Conservation (phyloP, 1,284 basidiomycete genomes). For the Moesziomyces antarcticus region DNA sequence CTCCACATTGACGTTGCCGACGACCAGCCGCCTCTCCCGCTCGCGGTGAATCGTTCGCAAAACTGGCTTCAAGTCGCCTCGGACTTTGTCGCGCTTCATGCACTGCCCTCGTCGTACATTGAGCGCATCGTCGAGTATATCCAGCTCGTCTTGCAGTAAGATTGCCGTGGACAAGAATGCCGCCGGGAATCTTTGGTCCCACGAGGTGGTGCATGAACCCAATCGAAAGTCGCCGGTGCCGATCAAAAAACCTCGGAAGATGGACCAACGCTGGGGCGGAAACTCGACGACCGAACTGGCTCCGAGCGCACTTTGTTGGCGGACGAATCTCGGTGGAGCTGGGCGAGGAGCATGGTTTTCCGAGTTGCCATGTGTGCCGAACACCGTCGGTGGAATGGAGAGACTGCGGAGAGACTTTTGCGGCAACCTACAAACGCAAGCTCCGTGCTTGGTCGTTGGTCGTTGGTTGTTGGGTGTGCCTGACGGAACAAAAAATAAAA, state of each 20-base stretch:
- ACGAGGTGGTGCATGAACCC: too few relatives aligned
- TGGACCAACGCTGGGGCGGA: neutral
- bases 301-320: too few relatives aligned
- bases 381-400: too few relatives aligned
- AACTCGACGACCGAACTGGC: neutral
- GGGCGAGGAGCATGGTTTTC: too few relatives aligned
- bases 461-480: too few relatives aligned
- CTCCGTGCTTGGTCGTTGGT: too few relatives aligned
- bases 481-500: too few relatives aligned
- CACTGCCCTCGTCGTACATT: slow-evolving; percentile 28
- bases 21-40: slow-evolving; percentile 32
- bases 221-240: neutral
- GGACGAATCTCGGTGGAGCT: too few relatives aligned
- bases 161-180: neutral
- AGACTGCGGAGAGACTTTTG: too few relatives aligned
- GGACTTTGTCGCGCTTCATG: slow-evolving; percentile 29
- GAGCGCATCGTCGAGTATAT: slow-evolving; percentile 45
- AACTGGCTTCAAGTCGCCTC: slow-evolving; percentile 17
- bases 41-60: slow-evolving; percentile 40
- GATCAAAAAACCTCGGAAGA: neutral
- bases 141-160: slow-evolving; percentile 32
- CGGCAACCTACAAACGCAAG: too few relatives aligned
- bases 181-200: slow-evolving; percentile 2
- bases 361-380: too few relatives aligned
- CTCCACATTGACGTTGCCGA: slow-evolving; percentile 50